Evolutionary conservation across 805 yeast species (phyloP).

Genomic region (Hyphopichia homilentoma): DNA sequence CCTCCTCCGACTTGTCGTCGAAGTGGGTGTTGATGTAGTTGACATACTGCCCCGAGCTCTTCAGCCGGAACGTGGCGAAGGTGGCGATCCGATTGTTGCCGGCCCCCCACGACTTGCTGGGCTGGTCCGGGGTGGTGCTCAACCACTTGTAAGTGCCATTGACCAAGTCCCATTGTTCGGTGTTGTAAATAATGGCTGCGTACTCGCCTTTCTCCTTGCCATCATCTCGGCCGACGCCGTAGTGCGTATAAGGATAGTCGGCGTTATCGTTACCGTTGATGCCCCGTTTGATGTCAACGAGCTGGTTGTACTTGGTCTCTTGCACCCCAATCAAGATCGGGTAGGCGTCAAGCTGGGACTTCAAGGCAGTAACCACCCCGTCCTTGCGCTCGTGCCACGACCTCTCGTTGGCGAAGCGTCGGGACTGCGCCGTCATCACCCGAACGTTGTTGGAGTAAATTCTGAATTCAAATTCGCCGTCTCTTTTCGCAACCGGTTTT

Average conservation of each 20-base stretch:
- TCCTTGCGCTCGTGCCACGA: constrained; percentile 12
- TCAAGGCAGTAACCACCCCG: constrained; percentile 11
- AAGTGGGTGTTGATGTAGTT: constrained; percentile 46
- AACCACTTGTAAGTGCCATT: constrained; percentile 49
- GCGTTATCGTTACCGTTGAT: constrained; percentile 26
- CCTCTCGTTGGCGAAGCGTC: constrained; percentile 8
- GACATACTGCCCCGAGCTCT: constrained; percentile 13
- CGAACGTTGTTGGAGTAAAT: constrained; percentile 10
- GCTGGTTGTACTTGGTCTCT: constrained; percentile 46
- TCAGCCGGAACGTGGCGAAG: constrained; percentile 24
- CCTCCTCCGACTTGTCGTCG: constrained; percentile 45
- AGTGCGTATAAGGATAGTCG: constrained; percentile 33
- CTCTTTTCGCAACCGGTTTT: background rate
- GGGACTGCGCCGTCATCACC: constrained; percentile 1
- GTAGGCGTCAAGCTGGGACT: constrained; percentile 3
- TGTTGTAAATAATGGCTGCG: constrained; percentile 44
- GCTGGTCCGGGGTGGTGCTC: constrained; percentile 50
- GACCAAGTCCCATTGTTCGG: constrained; percentile 32
- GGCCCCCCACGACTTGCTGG: constrained; percentile 42
- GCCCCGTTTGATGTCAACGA: constrained; percentile 32
- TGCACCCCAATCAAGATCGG: constrained; percentile 29
- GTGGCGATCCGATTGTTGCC: constrained; percentile 39
- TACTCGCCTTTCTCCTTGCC: constrained; percentile 49
- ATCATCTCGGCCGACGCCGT: constrained; percentile 52
- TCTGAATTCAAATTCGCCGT: constrained; percentile 8